Evolutionary conservation across 2,329 filamentous ascomycete species (phyloP), one percentile per base, ranked within the genome.

Genomic region (Didymella arachidicola): DNA sequence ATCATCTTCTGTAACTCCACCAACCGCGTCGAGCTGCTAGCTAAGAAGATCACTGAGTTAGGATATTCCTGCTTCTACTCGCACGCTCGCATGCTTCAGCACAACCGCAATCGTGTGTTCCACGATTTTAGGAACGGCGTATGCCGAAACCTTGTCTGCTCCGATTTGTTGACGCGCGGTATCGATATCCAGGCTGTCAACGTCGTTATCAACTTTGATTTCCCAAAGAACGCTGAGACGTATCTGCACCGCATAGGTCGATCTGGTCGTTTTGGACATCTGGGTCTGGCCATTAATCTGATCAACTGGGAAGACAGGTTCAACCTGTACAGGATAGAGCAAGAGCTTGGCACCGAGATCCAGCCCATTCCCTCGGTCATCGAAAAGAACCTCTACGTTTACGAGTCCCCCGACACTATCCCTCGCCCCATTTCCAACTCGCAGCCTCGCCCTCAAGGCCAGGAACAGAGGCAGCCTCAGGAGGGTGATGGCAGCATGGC

Each of bases 1-100:
- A 99, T 99, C 82, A 99, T 99, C 77, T 99, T 99, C 83, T 99
- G 95, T 82, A 99, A 99, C 80, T 99, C 95, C 39, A 99, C 95
- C 53, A 98, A 98, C 79, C 92, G 95, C 66, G 95, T 99, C 61
- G 95, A 99, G 80, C 85, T 99, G 52, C 86, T 99, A 26, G 95
- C 95, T 49, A 99, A 99, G 85, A 99, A 99, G 80, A 99, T 99
- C 73, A 99, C 96, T 46, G 96, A 99, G 78, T 87, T 99, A 65
- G 95, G 95, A 65, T 99, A 99, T 80, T 99, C 95, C 1, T 99
- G 95, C 82, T 99, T 98, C 82, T 99, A 99, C 82, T 98, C 94
- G 68, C 95, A 99, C 78, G 95, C 95, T 51, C 93, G 93, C 75
- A 99, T 99, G 95, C 87, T 95, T 45, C 95, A 99, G 79, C 90